A percentile compares a stretch with the other conserved stretches of the same genome.
These are phyloP conservation scores for Aspergillus hancockii DNA, from an alignment of 495 filamentous ascomycete species.

Conservation along the genomic window DNA sequence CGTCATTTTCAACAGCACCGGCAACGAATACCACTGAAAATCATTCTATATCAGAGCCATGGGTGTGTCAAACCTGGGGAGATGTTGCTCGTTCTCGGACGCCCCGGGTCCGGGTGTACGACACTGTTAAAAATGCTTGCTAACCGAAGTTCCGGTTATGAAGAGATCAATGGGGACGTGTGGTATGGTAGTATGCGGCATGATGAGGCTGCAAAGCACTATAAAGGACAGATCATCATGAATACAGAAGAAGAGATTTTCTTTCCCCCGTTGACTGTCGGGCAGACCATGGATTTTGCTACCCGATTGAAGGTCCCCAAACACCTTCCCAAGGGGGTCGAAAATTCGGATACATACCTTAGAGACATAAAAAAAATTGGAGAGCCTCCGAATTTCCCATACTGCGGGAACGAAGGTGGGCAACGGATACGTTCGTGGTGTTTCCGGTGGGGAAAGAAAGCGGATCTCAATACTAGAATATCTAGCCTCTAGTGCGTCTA, in stretches of 20 bases:
- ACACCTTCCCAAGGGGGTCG: constrained; percentile 34
- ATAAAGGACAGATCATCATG: constrained; percentile 66
- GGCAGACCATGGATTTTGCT: constrained; percentile 68
- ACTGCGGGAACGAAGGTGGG: constrained; percentile 81
- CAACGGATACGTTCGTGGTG: constrained; percentile 73
- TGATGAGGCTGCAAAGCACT: constrained; percentile 49
- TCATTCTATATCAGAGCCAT: constrained; percentile 19
- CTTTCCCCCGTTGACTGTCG: constrained; percentile 63
- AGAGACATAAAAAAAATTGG: constrained; percentile 63
- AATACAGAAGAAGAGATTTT: constrained; percentile 64
- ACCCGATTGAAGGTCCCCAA: constrained; percentile 40
- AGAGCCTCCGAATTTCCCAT: constrained; percentile 71
- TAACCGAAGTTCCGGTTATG: constrained; percentile 58
- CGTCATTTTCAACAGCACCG: constrained; percentile 11
- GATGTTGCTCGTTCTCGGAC: constrained; percentile 35
- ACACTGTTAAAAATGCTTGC: constrained; percentile 58
- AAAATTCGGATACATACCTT: constrained; percentile 48
- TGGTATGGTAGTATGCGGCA: constrained; percentile 57
- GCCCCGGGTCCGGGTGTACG: constrained; percentile 35
- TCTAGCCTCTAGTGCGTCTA: constrained; percentile 58
- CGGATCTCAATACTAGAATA: constrained; percentile 69
- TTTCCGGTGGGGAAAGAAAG: constrained; percentile 83
- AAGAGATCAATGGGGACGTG: constrained; percentile 55
- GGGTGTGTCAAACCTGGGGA: constrained; percentile 48
- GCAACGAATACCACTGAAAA: constrained; percentile 16